phyloP scores from a whole-genome alignment of 2,329 filamentous ascomycete genomes.

The Colletotrichum magnum region DNA sequence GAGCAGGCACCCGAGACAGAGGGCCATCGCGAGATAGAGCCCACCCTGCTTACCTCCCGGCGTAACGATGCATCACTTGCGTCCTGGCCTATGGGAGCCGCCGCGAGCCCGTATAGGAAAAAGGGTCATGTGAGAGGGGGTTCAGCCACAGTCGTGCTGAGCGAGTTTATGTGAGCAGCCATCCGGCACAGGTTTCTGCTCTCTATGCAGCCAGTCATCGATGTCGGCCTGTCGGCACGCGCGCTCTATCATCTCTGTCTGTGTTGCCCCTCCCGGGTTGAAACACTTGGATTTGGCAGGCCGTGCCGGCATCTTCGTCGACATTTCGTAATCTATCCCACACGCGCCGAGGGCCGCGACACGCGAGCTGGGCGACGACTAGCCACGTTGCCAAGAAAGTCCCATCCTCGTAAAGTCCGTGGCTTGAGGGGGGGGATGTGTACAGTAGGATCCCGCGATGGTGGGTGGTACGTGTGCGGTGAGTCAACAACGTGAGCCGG shows the following conservation, averaged over 20 bases:
- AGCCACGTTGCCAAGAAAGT: neutral
- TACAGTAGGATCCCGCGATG: neutral
- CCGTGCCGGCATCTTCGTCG: neutral
- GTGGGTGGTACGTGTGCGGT: conserved; percentile 21
- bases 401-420: neutral
- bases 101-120: neutral
- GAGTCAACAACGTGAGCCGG: neutral
- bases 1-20: conserved; percentile 21
- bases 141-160: conserved; percentile 15
- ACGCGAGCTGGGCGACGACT: neutral
- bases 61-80: neutral
- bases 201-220: neutral
- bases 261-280: neutral
- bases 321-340: conserved; percentile 8
- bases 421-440: neutral
- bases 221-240: conserved; percentile 1
- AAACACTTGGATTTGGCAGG: neutral
- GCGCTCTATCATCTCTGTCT: neutral
- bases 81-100: neutral
- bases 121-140: conserved; percentile 10
- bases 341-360: neutral
- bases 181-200: conserved; percentile 2
- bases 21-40: neutral
- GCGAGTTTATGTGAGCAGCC: conserved; percentile 7
- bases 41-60: neutral